phyloP scores from a whole-genome alignment of 164 flowering plant species.

The Santalum album region DNA sequence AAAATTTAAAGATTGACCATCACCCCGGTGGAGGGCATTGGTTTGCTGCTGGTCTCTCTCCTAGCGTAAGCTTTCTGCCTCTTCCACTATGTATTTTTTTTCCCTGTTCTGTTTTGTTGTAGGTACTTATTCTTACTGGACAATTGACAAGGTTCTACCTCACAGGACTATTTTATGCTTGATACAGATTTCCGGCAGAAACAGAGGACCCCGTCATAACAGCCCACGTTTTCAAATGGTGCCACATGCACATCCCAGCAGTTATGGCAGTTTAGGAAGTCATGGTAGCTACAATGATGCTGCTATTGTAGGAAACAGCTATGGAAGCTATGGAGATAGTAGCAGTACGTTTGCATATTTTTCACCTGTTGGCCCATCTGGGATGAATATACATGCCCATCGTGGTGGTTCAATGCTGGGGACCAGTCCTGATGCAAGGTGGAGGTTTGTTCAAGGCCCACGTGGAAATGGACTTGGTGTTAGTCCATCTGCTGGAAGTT shows the following conservation, averaged over 20 bases:
- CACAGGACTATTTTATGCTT: not conserved
- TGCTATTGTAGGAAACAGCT: constrained; percentile 72
- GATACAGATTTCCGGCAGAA: constrained; percentile 54
- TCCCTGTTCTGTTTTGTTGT: too few relatives aligned
- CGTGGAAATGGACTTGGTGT: constrained; percentile 77
- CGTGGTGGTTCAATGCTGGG: constrained; percentile 63
- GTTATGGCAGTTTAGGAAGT: constrained; percentile 95
- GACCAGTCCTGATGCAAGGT: constrained; percentile 75
- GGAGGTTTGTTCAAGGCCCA: constrained; percentile 48
- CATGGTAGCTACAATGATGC: constrained; percentile 84
- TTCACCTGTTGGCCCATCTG: constrained; percentile 82
- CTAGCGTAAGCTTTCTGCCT: constrained; percentile 56
- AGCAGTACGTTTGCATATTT: constrained; percentile 54
- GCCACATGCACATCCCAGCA: constrained; percentile 58
- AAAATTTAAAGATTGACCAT: constrained; percentile 74
- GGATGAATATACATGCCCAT: constrained; percentile 50
- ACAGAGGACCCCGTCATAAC: constrained; percentile 36
- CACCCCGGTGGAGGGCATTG: constrained; percentile 97
- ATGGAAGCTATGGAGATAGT: constrained; percentile 85
- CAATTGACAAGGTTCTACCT: constrained; percentile 2
- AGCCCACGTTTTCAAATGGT: constrained; percentile 57
- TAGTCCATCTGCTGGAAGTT: constrained; percentile 71
- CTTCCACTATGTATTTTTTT: not conserved
- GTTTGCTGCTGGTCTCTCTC: constrained; percentile 98
- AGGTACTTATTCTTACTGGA: too few relatives aligned